Conservation (phyloP, 805 yeast genomes). For the Cyberlindnera maritima region DNA sequence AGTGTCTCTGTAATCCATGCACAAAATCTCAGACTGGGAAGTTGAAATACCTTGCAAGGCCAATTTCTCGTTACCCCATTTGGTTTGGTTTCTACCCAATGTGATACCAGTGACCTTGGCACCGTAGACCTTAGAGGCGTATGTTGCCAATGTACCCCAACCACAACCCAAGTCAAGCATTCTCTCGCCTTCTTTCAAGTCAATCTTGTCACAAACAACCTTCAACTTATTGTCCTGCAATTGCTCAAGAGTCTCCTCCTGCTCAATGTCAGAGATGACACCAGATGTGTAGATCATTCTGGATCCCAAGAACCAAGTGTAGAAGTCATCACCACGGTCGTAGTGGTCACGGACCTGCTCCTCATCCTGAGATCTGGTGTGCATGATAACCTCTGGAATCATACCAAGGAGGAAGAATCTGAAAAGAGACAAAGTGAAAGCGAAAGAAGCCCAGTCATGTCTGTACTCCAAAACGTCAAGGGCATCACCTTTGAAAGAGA, state of each 20-base stretch:
- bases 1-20: constrained; percentile 88
- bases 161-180: constrained; percentile 91
- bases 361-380: constrained; percentile 91
- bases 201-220: constrained; percentile 83
- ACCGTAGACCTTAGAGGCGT: constrained; percentile 77
- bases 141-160: constrained; percentile 92
- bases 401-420: constrained; percentile 79
- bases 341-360: constrained; percentile 95
- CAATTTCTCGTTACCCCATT: constrained; percentile 78
- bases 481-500: constrained; percentile 83
- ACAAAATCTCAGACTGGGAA: constrained; percentile 73
- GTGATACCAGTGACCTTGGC: constrained; percentile 89
- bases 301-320: constrained; percentile 91
- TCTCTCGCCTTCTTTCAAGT: constrained; percentile 65
- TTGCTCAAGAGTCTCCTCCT: constrained; percentile 72
- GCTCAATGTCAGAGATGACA: constrained; percentile 65
- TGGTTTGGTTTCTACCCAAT: constrained; percentile 85
- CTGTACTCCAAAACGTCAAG: constrained; percentile 81
- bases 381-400: constrained; percentile 92
- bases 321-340: constrained; percentile 95
- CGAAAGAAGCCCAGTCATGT: constrained; percentile 87
- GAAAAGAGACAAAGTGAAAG: constrained; percentile 74
- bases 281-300: constrained; percentile 94
- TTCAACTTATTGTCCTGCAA: constrained; percentile 89
- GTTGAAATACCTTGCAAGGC: constrained; percentile 62